Evolutionary conservation across 2,329 filamentous ascomycete genomes (phyloP).

Genomic region (Aspergillus oerlinghausenensis): DNA sequence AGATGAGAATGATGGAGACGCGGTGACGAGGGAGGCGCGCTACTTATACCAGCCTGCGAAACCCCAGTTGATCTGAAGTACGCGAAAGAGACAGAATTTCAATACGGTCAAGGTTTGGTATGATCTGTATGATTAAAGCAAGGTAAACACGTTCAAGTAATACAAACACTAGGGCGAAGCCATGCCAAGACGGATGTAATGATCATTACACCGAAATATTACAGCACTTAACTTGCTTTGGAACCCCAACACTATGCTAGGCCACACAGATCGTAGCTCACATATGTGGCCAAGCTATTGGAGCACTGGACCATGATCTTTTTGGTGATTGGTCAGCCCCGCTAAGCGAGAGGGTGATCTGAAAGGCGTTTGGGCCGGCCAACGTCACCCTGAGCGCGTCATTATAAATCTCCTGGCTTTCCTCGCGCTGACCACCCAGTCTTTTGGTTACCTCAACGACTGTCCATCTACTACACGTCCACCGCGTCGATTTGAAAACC

Average conservation of each 20-base stretch:
- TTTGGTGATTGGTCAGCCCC: slow-evolving; percentile 37
- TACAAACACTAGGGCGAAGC: neutral
- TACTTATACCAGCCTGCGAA: slow-evolving; percentile 44
- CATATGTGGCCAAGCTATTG: slow-evolving; percentile 9
- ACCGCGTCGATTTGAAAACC: neutral
- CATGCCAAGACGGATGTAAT: slow-evolving; percentile 19
- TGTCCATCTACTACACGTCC: slow-evolving; percentile 4
- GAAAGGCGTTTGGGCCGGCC: slow-evolving; percentile 33
- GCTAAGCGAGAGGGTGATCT: slow-evolving; percentile 46
- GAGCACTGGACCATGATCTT: slow-evolving; percentile 27
- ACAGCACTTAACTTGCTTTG: slow-evolving; percentile 26
- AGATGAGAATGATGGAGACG: slow-evolving; percentile 31
- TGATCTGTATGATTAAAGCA: slow-evolving; percentile 45
- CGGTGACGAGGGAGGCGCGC: slow-evolving; percentile 38
- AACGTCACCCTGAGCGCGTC: slow-evolving; percentile 41
- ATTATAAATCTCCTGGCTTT: slow-evolving; percentile 41
- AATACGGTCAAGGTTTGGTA: slow-evolving; percentile 39
- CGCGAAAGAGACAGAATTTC: slow-evolving; percentile 43
- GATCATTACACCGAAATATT: slow-evolving; percentile 17
- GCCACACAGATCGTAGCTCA: slow-evolving; percentile 10
- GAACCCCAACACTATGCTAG: slow-evolving; percentile 10
- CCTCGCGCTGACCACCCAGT: slow-evolving; percentile 29
- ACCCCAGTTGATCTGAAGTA: slow-evolving; percentile 42
- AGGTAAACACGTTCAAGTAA: slow-evolving; percentile 18
- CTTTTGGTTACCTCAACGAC: slow-evolving; percentile 23